A percentile compares a stretch with the other conserved stretches of the same genome.
These are phyloP conservation scores for Lepidium sativum DNA, from an alignment of 345 rosid species.

Conservation along the genomic window DNA sequence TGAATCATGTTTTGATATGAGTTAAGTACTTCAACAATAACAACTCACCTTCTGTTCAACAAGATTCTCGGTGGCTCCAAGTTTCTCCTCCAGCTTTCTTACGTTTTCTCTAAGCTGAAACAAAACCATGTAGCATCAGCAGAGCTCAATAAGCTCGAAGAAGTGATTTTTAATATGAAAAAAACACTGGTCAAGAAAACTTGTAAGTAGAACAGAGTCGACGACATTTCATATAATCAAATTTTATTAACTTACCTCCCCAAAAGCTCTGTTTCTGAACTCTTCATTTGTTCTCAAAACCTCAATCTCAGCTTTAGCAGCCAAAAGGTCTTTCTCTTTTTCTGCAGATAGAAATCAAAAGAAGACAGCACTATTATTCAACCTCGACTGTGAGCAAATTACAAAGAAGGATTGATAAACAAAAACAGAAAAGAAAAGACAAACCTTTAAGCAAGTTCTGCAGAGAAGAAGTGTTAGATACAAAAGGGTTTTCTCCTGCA, in stretches of 20 bases:
- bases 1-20: neutral
- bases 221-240: neutral
- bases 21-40: neutral
- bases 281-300: slow-evolving; percentile 58
- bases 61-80: slow-evolving; percentile 40
- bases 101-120: slow-evolving; percentile 54
- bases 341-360: slow-evolving; percentile 34
- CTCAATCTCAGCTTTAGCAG: slow-evolving; percentile 54
- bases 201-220: neutral
- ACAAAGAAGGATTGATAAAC: neutral
- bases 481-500: slow-evolving; percentile 50
- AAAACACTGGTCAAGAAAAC: neutral
- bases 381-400: neutral
- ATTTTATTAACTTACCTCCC: slow-evolving; percentile 41
- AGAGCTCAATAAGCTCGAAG: neutral
- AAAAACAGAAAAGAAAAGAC: slow-evolving; percentile 3
- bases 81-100: slow-evolving; percentile 45
- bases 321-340: slow-evolving; percentile 44
- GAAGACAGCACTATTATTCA: neutral
- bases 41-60: slow-evolving; percentile 57
- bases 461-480: slow-evolving; percentile 54
- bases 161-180: neutral
- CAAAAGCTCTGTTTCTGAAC: slow-evolving; percentile 56
- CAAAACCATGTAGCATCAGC: neutral
- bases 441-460: slow-evolving; percentile 70